These are phyloP conservation scores for Picea glauca DNA, from an alignment of 75 land plant species.

Conservation along the genomic window DNA sequence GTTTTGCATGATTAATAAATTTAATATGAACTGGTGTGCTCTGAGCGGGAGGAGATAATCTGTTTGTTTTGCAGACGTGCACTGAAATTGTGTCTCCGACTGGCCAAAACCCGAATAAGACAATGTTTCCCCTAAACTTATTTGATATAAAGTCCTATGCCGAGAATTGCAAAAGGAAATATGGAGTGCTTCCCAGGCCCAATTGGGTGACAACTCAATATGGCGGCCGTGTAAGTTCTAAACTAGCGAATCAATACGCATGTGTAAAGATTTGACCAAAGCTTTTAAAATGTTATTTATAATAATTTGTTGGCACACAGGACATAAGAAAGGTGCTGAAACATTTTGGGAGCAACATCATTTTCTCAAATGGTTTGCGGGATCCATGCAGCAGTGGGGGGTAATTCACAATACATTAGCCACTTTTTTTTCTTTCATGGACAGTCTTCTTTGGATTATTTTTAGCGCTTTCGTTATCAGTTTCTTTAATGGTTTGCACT, in stretches of 20 bases:
- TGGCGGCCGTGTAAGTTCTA: background rate
- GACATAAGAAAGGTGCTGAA: conserved; percentile 10
- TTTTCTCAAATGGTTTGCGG: conserved; percentile 17
- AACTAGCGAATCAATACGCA: background rate
- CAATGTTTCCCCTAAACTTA: conserved; percentile 38
- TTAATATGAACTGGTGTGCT: conserved; percentile 14
- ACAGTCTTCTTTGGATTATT: background rate
- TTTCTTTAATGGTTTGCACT: background rate
- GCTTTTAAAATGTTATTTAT: background rate
- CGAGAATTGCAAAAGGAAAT: conserved; percentile 12
- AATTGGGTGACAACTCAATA: background rate
- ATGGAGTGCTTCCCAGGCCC: background rate
- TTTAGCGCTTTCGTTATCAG: no score
- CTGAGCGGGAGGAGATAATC: background rate
- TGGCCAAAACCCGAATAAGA: conserved; percentile 23
- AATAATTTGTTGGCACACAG: background rate
- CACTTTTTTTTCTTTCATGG: background rate
- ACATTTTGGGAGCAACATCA: conserved; percentile 11
- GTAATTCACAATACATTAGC: background rate
- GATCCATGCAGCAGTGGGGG: conserved; percentile 23
- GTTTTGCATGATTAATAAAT: background rate
- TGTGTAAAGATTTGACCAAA: background rate
- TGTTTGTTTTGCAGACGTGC: conserved; percentile 28
- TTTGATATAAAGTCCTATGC: conserved; percentile 24
- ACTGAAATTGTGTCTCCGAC: conserved; percentile 70